Base-by-base conservation (phyloP, 305 asterid genomes). In the Solanum hybrid region DNA sequence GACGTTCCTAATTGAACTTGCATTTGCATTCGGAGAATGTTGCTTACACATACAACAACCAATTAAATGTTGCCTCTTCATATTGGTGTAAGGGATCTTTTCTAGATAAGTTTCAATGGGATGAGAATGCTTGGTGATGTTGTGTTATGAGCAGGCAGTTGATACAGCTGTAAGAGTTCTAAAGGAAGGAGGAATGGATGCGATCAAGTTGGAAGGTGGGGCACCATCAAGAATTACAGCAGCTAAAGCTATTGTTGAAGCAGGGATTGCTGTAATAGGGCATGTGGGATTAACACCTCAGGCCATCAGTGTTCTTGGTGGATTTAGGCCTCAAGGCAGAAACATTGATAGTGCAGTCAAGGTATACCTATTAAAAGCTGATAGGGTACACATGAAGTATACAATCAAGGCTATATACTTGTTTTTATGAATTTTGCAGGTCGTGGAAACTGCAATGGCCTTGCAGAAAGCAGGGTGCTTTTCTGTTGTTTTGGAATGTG, bases 221-320 rank as follows among this genome's bases (percentile, higher is more conserved):
- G 96, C 99, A 12, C 99, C 98, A 86, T 97, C 99, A 87, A 94
- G 99, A 92, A 96, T 97, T 26, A 92, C 99, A 22, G 99, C 99
- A 22, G 99, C 99, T 80, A 97, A 96, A 93, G 95, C 98, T 89
- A 97, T 97, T 31, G 99, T 97, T 31, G 98, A 96, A 89, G 97
- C 99, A 11, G 99, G 99, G 88, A 96, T 97, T 92, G 98, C 99
- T 16, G 99, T 97, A 69, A 96, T 97, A 69, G 99, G 98, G 87
- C 99, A 97, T 67, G 99, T 96, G 4, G 99, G 99, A 40, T 96
- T 97, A 89, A 97, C 99, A 8, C 99, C 99, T 77, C 99, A 97
- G 90, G 99, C 99, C 87, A 96, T 97, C 71, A 97, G 99, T 90
- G 99, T 95, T 92, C 96, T 97, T 88, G 99, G 99, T 88, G 99